Evolutionary conservation across 805 yeast species (phyloP).

Genomic region (Myxozyma neglecta): DNA sequence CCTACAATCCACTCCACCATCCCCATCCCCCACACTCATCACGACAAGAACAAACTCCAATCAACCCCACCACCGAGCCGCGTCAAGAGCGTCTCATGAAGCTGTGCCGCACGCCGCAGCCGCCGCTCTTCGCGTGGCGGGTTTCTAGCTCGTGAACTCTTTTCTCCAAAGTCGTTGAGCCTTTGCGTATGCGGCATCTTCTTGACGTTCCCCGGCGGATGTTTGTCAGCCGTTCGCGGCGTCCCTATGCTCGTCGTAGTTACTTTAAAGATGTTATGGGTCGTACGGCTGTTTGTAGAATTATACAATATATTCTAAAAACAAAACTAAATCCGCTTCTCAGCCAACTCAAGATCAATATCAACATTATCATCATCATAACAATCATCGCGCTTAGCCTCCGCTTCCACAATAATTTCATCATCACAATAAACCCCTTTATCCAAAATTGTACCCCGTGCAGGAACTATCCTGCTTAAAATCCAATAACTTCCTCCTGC

Average conservation of each 20-base stretch:
- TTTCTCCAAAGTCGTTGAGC: not conserved
- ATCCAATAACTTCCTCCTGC: slow-evolving; percentile 25
- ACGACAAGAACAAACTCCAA: not conserved
- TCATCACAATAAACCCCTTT: slow-evolving; percentile 16
- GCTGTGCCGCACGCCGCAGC: slow-evolving; percentile 13
- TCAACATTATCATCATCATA: not conserved
- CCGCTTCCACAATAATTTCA: not conserved
- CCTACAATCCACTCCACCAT: not conserved
- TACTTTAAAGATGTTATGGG: not conserved
- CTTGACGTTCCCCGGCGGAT: not conserved
- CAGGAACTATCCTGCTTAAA: slow-evolving; percentile 17
- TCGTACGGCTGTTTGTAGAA: not conserved
- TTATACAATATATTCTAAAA: not conserved
- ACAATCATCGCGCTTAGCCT: not conserved
- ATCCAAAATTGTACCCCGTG: slow-evolving; percentile 19
- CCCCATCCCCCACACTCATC: not conserved
- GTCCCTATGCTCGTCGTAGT: not conserved
- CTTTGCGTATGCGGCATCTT: slow-evolving; percentile 3
- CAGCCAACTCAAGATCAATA: slow-evolving; percentile 1
- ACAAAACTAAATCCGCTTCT: not conserved
- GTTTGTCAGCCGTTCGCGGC: not conserved
- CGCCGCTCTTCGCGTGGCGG: slow-evolving; percentile 11
- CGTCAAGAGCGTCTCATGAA: not conserved
- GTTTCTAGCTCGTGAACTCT: no score
- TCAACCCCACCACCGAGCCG: not conserved